Base-by-base conservation (phyloP, 352 stramenopile genomes). In the Globisporangium acanthophoron region DNA sequence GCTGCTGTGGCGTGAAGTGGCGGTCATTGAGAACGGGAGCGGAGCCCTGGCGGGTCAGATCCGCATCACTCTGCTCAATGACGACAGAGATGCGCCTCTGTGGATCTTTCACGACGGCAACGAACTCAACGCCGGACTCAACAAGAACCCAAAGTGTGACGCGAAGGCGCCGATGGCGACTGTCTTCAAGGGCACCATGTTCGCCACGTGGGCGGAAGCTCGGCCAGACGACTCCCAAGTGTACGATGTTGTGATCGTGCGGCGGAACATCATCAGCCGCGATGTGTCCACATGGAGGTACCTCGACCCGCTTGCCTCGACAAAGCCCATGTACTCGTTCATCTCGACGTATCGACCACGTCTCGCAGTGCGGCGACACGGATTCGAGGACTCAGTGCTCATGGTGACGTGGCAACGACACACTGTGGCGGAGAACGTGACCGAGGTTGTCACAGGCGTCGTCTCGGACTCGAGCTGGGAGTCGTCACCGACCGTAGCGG, bases 101-200 rank as follows among this genome's bases (percentile, higher is more conserved):
- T 92, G 82, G 82, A 86, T 87, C 33, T 89, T 90, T 45, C 80
- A 92, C 59, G 82, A 92, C 48, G 76, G 78, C 2, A 86, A 88
- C 40, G 40, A 71, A 0, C 8, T 56, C 0, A 53, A 64, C 11
- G 37, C 58, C 0, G 82, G 82, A 0, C 64, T 92, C 20, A 92
- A 92, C 57, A 59, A 54, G 21, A 61, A 90, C 43, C 64, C 67
- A 5, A 29, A 54, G 0, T 77, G 75, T 51, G 64, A 88, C 47
- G 76, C 82, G 16, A 68, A 66, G 8, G 62, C 85, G 0, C 78
- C 80, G 0, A 55, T 52, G 13, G 65, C 68, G 0, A 57, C 70
- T 2, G 70, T 87, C 12, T 89, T 85, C 61, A 72, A 74, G 18
- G 67, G 71, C 6, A 62, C 64, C 3, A 74, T 92, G 69, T 92